Evolutionary conservation across 2,329 filamentous ascomycete species (phyloP).

Genomic region (Tolypocladium inflatum): DNA sequence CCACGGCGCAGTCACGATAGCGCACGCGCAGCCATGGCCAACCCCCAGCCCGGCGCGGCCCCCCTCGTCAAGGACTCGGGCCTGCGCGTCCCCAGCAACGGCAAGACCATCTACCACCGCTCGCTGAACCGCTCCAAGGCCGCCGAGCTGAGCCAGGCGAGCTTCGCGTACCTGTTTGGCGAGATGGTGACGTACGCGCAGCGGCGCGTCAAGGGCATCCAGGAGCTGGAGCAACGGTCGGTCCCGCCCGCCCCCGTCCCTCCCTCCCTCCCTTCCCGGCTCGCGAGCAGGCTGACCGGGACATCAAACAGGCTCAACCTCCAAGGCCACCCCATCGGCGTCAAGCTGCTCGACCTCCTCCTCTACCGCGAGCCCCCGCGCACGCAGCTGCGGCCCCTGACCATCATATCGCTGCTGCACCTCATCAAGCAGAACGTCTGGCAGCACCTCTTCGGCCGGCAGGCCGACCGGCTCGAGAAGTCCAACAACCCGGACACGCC

Average conservation of each 20-base stretch:
- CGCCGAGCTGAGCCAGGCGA: slow-evolving; percentile 81
- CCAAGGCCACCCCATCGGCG: slow-evolving; percentile 87
- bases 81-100: slow-evolving; percentile 80
- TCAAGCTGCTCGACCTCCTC: slow-evolving; percentile 90
- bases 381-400: slow-evolving; percentile 67
- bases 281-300: neutral
- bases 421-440: slow-evolving; percentile 91
- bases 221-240: slow-evolving; percentile 85
- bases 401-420: slow-evolving; percentile 84
- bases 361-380: slow-evolving; percentile 71
- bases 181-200: slow-evolving; percentile 98
- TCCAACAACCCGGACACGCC: slow-evolving; percentile 70
- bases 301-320: slow-evolving; percentile 58
- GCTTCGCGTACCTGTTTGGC: slow-evolving; percentile 91
- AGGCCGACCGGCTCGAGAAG: slow-evolving; percentile 89
- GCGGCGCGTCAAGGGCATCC: slow-evolving; percentile 78
- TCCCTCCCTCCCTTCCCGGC: neutral
- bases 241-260: too few species aligned
- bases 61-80: slow-evolving; percentile 43
- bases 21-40: slow-evolving; percentile 31
- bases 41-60: slow-evolving; percentile 34
- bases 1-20: neutral
- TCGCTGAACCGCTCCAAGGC: slow-evolving; percentile 85
- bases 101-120: slow-evolving; percentile 97
- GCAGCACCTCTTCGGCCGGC: slow-evolving; percentile 82